Evolutionary conservation across 345 rosid species (phyloP), one percentile per base, ranked within the genome.

Genomic region (Noccaea caerulescens): DNA sequence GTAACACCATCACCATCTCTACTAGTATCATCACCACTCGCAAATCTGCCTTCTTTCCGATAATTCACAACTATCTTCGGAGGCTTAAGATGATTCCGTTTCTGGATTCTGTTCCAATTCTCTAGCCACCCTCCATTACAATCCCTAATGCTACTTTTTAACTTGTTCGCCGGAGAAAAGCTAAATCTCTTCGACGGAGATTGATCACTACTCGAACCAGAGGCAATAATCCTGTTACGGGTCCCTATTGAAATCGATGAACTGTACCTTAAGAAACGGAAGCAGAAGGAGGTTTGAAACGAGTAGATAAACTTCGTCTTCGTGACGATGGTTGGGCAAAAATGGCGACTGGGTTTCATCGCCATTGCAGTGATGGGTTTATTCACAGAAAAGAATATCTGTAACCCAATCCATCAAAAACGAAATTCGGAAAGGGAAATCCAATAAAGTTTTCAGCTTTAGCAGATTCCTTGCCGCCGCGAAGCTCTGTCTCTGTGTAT

Each of bases 1-100:
- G 96, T 89, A 69, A 60, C 82, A 47, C 71, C 76, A 42, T 76
- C 75, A 56, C 77, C 25, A 20, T 56, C 68, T 69, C 75, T 47
- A 63, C 70, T 39, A 25, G 8, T 65, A 49, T 38, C 36, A 56
- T 69, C 83, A 68, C 69, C 75, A 50, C 63, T 69, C 10, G 42
- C 76, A 45, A 82, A 61, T 8, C 61, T 46, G 5, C 80, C 79
- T 53, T 68, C 77, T 60, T 82, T 79, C 58, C 92, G 42, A 64
- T 87, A 88, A 79, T 87, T 83, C 7, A 87, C 78, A 72, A 60
- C 83, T 10, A 75, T 69, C 68, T 73, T 82, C 6, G 94, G 92
- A n/a, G 75, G 79, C 70, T 80, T 85, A 5, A 81, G 84, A 44
- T 72, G 73, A 73, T 57, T 83, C 37, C 66, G 68, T 72, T 80